phyloP scores from a whole-genome alignment of 345 rosid genomes.

The Brassica carinata region DNA sequence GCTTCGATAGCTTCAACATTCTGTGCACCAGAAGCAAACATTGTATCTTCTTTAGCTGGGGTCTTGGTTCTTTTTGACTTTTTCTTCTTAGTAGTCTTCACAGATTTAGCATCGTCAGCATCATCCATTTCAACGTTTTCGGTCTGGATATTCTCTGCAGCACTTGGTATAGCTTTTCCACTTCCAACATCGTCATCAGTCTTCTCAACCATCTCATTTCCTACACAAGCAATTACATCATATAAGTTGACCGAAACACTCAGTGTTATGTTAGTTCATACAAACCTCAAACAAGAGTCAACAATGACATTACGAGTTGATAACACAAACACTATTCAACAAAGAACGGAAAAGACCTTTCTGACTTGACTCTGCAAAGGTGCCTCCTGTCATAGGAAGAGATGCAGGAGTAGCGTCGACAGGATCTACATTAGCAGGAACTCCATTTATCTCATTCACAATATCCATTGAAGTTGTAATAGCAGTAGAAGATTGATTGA shows the following conservation, averaged over 20 bases:
- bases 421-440: neutral
- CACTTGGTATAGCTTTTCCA: constrained; percentile 15
- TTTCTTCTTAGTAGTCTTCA: constrained; percentile 50
- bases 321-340: neutral
- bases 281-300: constrained; percentile 12
- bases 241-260: neutral
- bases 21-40: constrained; percentile 23
- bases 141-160: constrained; percentile 11
- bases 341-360: constrained; percentile 20
- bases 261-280: neutral
- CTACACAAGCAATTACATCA: constrained; percentile 7
- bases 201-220: constrained; percentile 19
- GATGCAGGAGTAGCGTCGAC: constrained; percentile 23
- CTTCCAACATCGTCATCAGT: constrained; percentile 8
- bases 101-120: constrained; percentile 21
- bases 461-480: neutral
- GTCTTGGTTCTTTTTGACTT: constrained; percentile 46
- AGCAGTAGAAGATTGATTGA: neutral
- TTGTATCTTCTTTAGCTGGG: constrained; percentile 21
- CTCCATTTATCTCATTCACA: constrained; percentile 7
- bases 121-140: constrained; percentile 6
- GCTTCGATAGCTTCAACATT: constrained; percentile 25
- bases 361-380: neutral
- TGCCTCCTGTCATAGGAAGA: neutral
- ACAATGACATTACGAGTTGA: neutral